A percentile compares a stretch with the other conserved stretches of the same genome.
Conservation (phyloP, 192 early-diverging fungal species). For the Umbelopsis vinacea region DNA sequence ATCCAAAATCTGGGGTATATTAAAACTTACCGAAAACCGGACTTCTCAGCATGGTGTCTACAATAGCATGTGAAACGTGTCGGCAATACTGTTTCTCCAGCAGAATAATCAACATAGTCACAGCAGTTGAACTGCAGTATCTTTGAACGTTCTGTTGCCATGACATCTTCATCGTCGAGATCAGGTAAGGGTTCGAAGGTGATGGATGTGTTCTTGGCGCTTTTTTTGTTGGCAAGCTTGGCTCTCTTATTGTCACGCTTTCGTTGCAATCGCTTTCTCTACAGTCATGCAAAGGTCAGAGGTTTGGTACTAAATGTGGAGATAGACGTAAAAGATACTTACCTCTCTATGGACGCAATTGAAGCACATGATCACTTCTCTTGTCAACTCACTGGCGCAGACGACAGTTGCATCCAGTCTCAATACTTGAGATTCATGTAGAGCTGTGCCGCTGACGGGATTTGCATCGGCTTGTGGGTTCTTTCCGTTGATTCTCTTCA, state of each 20-base stretch:
- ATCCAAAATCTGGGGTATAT: not conserved
- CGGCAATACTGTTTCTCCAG: slow-evolving; percentile 78
- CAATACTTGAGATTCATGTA: slow-evolving; percentile 53
- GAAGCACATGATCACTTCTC: slow-evolving; percentile 68
- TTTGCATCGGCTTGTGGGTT: slow-evolving; percentile 50
- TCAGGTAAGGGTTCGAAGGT: slow-evolving; percentile 56
- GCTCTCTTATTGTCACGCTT: slow-evolving; percentile 62
- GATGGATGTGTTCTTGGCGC: slow-evolving; percentile 52
- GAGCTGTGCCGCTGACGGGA: slow-evolving; percentile 41
- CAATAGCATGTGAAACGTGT: slow-evolving; percentile 89
- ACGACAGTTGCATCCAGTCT: slow-evolving; percentile 72
- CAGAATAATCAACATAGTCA: slow-evolving; percentile 73
- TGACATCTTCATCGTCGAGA: slow-evolving; percentile 54
- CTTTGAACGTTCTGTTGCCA: slow-evolving; percentile 62
- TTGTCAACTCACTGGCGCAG: slow-evolving; percentile 75
- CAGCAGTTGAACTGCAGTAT: slow-evolving; percentile 81
- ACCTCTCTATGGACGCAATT: slow-evolving; percentile 75
- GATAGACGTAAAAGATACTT: slow-evolving; percentile 34
- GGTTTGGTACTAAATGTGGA: too few relatives aligned
- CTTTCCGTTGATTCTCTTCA: slow-evolving; percentile 50
- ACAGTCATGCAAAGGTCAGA: slow-evolving; percentile 31
- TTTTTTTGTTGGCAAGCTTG: slow-evolving; percentile 50
- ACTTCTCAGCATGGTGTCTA: slow-evolving; percentile 84
- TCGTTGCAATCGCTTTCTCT: slow-evolving; percentile 50
- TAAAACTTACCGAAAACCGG: slow-evolving; percentile 70